Conservation (phyloP, 768 basidiomycete genomes). For the Naganishia kalamii region DNA sequence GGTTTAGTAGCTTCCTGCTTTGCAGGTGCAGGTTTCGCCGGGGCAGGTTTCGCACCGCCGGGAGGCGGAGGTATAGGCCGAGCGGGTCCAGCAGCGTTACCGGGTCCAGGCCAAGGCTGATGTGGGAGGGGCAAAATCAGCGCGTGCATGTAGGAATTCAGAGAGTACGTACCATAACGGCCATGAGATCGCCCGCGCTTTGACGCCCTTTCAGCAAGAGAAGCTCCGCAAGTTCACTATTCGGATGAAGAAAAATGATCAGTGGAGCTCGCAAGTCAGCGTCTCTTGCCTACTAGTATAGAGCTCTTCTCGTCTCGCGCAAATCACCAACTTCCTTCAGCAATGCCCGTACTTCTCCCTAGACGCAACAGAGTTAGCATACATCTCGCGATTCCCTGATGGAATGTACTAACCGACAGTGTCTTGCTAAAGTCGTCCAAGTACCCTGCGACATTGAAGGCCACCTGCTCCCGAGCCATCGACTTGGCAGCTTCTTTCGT, state of each 20-base stretch:
- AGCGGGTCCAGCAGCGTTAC: neutral
- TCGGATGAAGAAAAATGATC: neutral
- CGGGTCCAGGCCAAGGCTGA: slow-evolving; percentile 15
- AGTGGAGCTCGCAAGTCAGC: slow-evolving; percentile 7
- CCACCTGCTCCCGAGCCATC: slow-evolving; percentile 44
- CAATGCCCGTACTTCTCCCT: slow-evolving; percentile 43
- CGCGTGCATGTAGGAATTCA: too few species aligned
- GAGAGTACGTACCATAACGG: slow-evolving; percentile 13
- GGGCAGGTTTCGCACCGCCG: neutral
- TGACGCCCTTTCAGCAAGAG: slow-evolving; percentile 45
- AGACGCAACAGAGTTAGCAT: neutral
- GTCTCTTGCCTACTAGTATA: slow-evolving; percentile 46
- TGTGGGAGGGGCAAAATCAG: too few species aligned
- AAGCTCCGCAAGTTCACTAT: slow-evolving; percentile 44
- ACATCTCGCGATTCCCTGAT: neutral
- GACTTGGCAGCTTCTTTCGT: slow-evolving; percentile 38
- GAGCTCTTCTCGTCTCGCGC: slow-evolving; percentile 39
- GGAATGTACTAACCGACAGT: slow-evolving; percentile 35
- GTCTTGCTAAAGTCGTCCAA: slow-evolving; percentile 46
- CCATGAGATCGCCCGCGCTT: slow-evolving; percentile 35
- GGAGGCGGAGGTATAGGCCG: slow-evolving; percentile 5
- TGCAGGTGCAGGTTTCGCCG: neutral
- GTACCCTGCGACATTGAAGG: slow-evolving; percentile 45
- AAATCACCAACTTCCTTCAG: slow-evolving; percentile 45
- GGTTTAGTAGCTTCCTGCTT: slow-evolving; percentile 17